Percentiles rank a stretch among this genome's conserved stretches.
phyloP scores from a whole-genome alignment of 306 rosid genomes.

The Phaseolus lunatus region DNA sequence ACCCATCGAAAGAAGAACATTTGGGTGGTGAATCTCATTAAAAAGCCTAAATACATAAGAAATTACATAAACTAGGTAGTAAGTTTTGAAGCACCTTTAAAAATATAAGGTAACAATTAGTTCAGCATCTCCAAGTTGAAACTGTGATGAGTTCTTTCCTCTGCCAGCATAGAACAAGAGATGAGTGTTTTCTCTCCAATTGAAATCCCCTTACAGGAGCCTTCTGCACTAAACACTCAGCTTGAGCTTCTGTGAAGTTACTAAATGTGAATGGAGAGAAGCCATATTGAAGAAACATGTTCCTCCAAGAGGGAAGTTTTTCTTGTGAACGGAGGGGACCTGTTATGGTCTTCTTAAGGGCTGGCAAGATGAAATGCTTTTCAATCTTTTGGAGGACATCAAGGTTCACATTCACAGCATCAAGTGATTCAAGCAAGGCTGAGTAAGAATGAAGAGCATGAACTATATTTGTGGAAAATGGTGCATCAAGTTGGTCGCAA shows the following conservation, averaged over 20 bases:
- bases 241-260: slow-evolving; percentile 86
- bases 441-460: slow-evolving; percentile 71
- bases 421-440: slow-evolving; percentile 79
- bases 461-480: slow-evolving; percentile 63
- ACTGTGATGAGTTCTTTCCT: slow-evolving; percentile 78
- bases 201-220: slow-evolving; percentile 89
- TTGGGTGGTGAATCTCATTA: slow-evolving; percentile 59
- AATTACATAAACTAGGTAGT: slow-evolving; percentile 61
- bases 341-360: slow-evolving; percentile 67
- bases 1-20: slow-evolving; percentile 57
- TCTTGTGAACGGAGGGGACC: slow-evolving; percentile 55
- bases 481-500: slow-evolving; percentile 63
- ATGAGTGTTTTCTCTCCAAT: slow-evolving; percentile 76
- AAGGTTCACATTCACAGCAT: slow-evolving; percentile 73
- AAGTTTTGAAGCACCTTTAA: slow-evolving; percentile 64
- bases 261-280: slow-evolving; percentile 86
- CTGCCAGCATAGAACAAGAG: slow-evolving; percentile 90
- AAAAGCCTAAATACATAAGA: slow-evolving; percentile 75
- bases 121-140: slow-evolving; percentile 90
- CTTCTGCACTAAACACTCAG: slow-evolving; percentile 86
- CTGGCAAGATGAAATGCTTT: slow-evolving; percentile 77
- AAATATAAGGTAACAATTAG: slow-evolving; percentile 36
- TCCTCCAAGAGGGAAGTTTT: slow-evolving; percentile 67
- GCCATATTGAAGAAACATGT: slow-evolving; percentile 67
- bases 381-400: slow-evolving; percentile 84